phyloP scores from a whole-genome alignment of 768 basidiomycete species.

The Multifurca ochricompacta region DNA sequence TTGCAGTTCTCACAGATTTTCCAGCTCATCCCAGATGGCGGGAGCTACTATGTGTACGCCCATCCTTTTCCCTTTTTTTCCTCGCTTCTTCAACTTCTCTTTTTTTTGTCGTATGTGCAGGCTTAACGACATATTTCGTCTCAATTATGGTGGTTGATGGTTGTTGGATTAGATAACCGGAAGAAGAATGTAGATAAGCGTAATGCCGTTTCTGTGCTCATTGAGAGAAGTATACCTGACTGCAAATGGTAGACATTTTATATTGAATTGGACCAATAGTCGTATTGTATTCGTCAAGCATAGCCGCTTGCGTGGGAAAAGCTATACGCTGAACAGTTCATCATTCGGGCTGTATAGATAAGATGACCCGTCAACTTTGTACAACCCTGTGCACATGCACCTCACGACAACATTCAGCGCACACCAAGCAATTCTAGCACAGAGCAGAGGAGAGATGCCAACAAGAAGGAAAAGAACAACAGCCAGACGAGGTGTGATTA shows the following conservation, averaged over 20 bases:
- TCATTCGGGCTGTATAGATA: not conserved
- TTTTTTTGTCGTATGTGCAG: conserved; percentile 30
- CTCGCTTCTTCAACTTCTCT: not conserved
- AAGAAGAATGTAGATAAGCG: conserved; percentile 7
- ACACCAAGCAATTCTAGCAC: conserved; percentile 5
- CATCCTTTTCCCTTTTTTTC: not conserved
- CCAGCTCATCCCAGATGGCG: conserved; percentile 74
- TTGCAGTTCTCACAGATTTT: conserved; percentile 90
- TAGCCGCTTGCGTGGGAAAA: no score
- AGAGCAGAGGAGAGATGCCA: not conserved
- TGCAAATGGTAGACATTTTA: no score
- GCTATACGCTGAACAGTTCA: no score
- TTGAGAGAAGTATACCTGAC: conserved; percentile 10
- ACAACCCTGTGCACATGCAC: not conserved
- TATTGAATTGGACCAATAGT: no score
- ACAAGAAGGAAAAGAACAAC: conserved; percentile 1
- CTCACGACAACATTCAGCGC: not conserved
- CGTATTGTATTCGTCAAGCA: not conserved
- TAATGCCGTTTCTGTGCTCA: not conserved
- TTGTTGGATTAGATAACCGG: no score
- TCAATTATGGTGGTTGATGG: conserved; percentile 55
- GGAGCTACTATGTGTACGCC: conserved; percentile 79
- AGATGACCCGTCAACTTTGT: not conserved
- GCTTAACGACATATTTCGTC: conserved; percentile 87
- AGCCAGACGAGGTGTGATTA: conserved; percentile 15